A percentile compares a stretch with the other conserved stretches of the same genome.
These are phyloP conservation scores for Amylocystis lapponica DNA, from an alignment of 768 basidiomycete species.

Conservation along the genomic window DNA sequence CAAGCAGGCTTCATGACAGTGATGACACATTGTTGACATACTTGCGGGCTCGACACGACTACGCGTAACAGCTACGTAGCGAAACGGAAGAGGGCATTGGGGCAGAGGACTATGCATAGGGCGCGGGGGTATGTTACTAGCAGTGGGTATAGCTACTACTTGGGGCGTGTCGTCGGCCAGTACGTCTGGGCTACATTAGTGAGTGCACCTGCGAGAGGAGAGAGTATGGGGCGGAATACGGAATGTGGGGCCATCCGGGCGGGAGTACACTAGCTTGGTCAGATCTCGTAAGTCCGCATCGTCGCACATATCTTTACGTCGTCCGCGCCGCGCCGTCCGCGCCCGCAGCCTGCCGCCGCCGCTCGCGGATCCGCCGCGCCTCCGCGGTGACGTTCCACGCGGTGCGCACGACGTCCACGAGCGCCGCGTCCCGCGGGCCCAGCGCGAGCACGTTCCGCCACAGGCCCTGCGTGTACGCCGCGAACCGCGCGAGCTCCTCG, in stretches of 20 bases:
- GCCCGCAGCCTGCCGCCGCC: not conserved
- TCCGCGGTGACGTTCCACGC: conserved; percentile 77
- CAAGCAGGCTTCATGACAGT: no score
- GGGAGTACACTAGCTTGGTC: not conserved
- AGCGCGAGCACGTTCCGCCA: conserved; percentile 60
- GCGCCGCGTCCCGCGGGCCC: conserved; percentile 38
- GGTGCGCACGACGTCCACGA: conserved; percentile 46
- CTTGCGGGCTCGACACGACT: no score
- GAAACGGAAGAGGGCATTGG: no score
- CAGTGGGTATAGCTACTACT: no score
- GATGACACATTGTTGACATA: not conserved
- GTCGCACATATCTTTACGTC: not conserved
- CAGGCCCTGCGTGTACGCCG: conserved; percentile 48
- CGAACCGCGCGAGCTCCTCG: conserved; percentile 28
- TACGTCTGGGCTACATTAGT: not conserved
- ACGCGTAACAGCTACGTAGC: not conserved
- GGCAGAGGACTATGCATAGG: no score
- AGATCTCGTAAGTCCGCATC: not conserved
- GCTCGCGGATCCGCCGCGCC: conserved; percentile 34
- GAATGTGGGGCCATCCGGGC: no score
- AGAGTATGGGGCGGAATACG: no score
- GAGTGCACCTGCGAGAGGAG: no score
- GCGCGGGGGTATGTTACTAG: no score
- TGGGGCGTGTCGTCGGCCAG: not conserved
- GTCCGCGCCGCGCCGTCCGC: not conserved